Evolutionary conservation across 1,139 yeast genomes (phyloP).

Genomic region (Yamadazyma siamensis): DNA sequence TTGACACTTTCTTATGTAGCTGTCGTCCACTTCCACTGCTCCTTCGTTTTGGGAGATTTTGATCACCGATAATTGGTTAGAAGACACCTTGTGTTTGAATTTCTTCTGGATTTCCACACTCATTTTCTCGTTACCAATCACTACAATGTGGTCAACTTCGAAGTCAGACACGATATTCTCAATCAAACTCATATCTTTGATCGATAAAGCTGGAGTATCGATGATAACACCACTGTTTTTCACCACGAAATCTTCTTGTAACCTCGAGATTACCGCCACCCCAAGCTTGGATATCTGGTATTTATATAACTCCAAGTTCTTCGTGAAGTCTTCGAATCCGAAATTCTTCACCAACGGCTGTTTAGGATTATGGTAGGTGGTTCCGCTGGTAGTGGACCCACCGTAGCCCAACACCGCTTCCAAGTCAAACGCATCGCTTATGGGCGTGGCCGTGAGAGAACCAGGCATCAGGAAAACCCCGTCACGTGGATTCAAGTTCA

Average conservation of each 20-base stretch:
- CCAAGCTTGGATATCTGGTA: slow-evolving; percentile 57
- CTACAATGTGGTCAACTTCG: slow-evolving; percentile 53
- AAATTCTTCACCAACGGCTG: slow-evolving; percentile 81
- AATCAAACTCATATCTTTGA: slow-evolving; percentile 50
- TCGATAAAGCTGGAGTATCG: slow-evolving; percentile 72
- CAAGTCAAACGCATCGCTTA: slow-evolving; percentile 76
- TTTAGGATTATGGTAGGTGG: slow-evolving; percentile 75
- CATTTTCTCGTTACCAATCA: slow-evolving; percentile 63
- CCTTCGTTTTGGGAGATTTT: slow-evolving; percentile 75
- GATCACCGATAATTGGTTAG: slow-evolving; percentile 42
- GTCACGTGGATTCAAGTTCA: slow-evolving; percentile 81
- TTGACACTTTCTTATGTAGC: slow-evolving; percentile 65
- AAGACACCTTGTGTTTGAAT: slow-evolving; percentile 45
- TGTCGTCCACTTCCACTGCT: slow-evolving; percentile 67
- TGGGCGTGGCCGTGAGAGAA: slow-evolving; percentile 76
- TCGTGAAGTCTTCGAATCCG: slow-evolving; percentile 62
- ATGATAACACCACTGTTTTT: slow-evolving; percentile 63
- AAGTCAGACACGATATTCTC: slow-evolving; percentile 62
- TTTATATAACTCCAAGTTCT: slow-evolving; percentile 61
- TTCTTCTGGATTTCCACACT: slow-evolving; percentile 61
- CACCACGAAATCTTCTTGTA: slow-evolving; percentile 52
- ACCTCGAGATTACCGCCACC: slow-evolving; percentile 52
- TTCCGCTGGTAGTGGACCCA: slow-evolving; percentile 77
- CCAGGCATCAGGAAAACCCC: slow-evolving; percentile 85
- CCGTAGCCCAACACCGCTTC: slow-evolving; percentile 78